Percentiles rank a stretch among this genome's conserved stretches.
Conservation (phyloP, 306 rosid species). For the Begonia fuchsioides region DNA sequence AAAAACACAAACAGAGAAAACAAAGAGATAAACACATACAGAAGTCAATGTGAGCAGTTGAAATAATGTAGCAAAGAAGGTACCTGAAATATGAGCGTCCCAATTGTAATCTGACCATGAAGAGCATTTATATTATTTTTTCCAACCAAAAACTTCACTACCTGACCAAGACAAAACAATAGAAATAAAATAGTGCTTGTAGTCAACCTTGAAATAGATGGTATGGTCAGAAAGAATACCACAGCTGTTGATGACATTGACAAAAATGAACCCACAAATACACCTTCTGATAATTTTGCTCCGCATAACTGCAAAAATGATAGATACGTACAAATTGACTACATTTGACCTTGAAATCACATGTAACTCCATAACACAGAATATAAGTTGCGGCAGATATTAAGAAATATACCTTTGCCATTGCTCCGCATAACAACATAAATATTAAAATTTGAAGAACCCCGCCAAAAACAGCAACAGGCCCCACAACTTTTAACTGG, state of each 20-base stretch:
- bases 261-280: slow-evolving; percentile 87
- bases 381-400: too few relatives aligned
- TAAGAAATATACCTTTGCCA: slow-evolving; percentile 59
- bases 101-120: slow-evolving; percentile 93
- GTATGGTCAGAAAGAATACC: slow-evolving; percentile 26
- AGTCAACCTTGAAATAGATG: slow-evolving; percentile 7
- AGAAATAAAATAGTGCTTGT: background rate
- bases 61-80: slow-evolving; percentile 12
- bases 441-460: slow-evolving; percentile 72
- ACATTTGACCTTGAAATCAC: too few relatives aligned
- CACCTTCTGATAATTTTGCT: slow-evolving; percentile 86
- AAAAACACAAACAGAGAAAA: slow-evolving; percentile 1
- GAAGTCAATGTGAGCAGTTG: background rate
- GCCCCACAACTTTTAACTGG: slow-evolving; percentile 96
- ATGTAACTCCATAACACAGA: too few relatives aligned
- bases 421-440: slow-evolving; percentile 72
- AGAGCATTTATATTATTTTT: slow-evolving; percentile 60
- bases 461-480: slow-evolving; percentile 96
- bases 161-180: slow-evolving; percentile 39
- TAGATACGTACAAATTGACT: background rate
- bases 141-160: slow-evolving; percentile 79
- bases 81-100: slow-evolving; percentile 98
- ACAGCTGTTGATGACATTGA: slow-evolving; percentile 99
- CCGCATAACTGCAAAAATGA: slow-evolving; percentile 61
- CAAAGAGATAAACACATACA: background rate